These are phyloP conservation scores for Podaxis sp. DNA, from an alignment of 768 basidiomycete species.

Conservation along the genomic window DNA sequence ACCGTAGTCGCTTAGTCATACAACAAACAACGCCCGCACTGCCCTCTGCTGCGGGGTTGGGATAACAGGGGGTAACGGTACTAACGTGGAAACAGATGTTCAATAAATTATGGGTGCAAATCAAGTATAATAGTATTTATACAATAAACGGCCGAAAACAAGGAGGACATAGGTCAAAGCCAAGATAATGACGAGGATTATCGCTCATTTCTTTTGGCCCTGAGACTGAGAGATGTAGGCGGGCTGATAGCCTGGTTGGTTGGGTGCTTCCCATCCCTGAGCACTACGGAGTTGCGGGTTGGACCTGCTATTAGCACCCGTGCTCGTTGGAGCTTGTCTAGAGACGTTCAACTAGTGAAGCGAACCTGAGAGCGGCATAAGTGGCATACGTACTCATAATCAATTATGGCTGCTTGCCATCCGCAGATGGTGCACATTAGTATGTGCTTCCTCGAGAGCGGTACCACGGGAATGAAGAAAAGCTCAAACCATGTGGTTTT, in stretches of 20 bases:
- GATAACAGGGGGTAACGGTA: background rate
- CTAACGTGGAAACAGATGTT: background rate
- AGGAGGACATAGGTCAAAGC: background rate
- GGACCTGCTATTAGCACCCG: background rate
- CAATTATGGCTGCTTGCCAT: conserved; percentile 50
- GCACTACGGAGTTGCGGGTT: conserved; percentile 20
- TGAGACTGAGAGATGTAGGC: conserved; percentile 31
- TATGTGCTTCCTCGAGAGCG: conserved; percentile 57
- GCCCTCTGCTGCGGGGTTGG: background rate
- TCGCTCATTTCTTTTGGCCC: conserved; percentile 18
- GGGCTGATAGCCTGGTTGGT: conserved; percentile 42
- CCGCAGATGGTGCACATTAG: conserved; percentile 77
- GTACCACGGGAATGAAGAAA: conserved; percentile 72
- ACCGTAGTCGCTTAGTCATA: background rate
- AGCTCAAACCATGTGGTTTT: conserved; percentile 74
- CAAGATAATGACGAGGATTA: background rate
- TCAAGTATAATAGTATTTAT: background rate
- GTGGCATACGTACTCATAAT: conserved; percentile 39
- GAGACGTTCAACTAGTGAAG: background rate
- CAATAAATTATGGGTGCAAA: background rate
- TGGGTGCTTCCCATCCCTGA: conserved; percentile 30
- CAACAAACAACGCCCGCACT: background rate
- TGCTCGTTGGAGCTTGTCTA: conserved; percentile 6
- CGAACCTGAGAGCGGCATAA: background rate
- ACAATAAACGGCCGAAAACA: background rate